A percentile compares a stretch with the other conserved stretches of the same genome.
phyloP scores from a whole-genome alignment of 306 rosid genomes.

The Senna tora region DNA sequence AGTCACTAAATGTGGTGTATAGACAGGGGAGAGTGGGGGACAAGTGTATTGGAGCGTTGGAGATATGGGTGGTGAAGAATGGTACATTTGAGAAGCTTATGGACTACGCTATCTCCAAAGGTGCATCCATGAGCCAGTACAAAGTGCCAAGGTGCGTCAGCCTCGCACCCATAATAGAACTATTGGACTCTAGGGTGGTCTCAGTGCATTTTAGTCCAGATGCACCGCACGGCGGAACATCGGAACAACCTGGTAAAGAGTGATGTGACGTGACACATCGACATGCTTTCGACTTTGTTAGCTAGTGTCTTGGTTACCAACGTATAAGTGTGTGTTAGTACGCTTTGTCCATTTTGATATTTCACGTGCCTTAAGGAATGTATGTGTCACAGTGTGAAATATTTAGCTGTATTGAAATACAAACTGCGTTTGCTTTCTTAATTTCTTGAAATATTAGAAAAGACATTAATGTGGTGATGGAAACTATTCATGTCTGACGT shows the following conservation, averaged over 20 bases:
- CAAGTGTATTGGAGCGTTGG: slow-evolving; percentile 76
- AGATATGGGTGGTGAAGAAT: slow-evolving; percentile 70
- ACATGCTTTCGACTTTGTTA: too few relatives aligned
- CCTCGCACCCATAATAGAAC: slow-evolving; percentile 69
- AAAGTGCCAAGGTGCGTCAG: slow-evolving; percentile 84
- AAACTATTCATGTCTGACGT: not conserved
- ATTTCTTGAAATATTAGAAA: slow-evolving; percentile 31
- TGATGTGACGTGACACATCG: too few relatives aligned
- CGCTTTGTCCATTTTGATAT: too few relatives aligned
- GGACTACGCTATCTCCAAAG: slow-evolving; percentile 88
- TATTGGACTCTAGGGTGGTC: slow-evolving; percentile 66
- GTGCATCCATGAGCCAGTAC: slow-evolving; percentile 88
- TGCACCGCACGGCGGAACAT: slow-evolving; percentile 71
- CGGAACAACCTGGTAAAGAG: slow-evolving; percentile 49
- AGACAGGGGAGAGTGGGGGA: slow-evolving; percentile 72
- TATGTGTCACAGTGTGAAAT: too few relatives aligned
- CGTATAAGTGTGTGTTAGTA: too few relatives aligned
- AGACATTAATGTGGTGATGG: not conserved
- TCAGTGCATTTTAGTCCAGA: slow-evolving; percentile 73
- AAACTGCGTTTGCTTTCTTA: slow-evolving; percentile 5
- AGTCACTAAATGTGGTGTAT: slow-evolving; percentile 70
- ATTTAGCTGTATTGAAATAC: too few relatives aligned
- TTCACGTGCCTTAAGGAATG: too few relatives aligned
- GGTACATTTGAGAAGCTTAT: slow-evolving; percentile 90
- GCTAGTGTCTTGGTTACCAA: too few relatives aligned